Evolutionary conservation across 108 stramenopile genomes (phyloP), one percentile per base, ranked within the genome.

Genomic region (Bacterosira constricta): DNA sequence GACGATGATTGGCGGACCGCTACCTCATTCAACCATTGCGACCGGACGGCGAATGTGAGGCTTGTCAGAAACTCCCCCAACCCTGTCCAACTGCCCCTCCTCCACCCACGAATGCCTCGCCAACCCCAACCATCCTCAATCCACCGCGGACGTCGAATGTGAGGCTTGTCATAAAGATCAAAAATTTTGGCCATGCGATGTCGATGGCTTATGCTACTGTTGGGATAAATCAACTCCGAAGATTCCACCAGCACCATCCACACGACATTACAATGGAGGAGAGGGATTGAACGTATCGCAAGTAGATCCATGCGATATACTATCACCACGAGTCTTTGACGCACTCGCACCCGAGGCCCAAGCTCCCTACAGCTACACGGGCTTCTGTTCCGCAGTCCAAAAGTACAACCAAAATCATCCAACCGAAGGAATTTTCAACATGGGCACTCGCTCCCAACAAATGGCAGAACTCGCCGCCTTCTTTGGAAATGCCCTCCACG

Each of bases 81-180:
- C 64, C 37, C 27, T 37, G 10, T 38, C 45, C 21, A 60, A 27
- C 31, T 75, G 73, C 20, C 29, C 56, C 1, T 7, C 50, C 18
- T 38, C 46, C 46, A 52, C 58, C 0, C 73, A 75, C 44, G 29
- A 55, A 25, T 75, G 73, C 39, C 59, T 75, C 26, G 65, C 73
- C 49, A 75, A 75, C 32, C 73, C 73, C 39, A 75, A 75, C 37
- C 73, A 75, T 39, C 65, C 64, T 31, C 73, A 75, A 42, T 34
- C 51, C 0, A 75, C 73, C 15, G 41, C 64, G 23, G 65, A 75
- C 47, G 65, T 21, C 49, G 50, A 39, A 1, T 75, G 73, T 50
- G 2, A 18, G 1, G 38, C 73, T 38, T 75, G 73, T 26, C 65
- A 66, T 15, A 20, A 20, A n/a, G 56, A 51, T 53, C 73, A 75